Evolutionary conservation across 345 rosid genomes (phyloP).

Genomic region (Brassica cretica): DNA sequence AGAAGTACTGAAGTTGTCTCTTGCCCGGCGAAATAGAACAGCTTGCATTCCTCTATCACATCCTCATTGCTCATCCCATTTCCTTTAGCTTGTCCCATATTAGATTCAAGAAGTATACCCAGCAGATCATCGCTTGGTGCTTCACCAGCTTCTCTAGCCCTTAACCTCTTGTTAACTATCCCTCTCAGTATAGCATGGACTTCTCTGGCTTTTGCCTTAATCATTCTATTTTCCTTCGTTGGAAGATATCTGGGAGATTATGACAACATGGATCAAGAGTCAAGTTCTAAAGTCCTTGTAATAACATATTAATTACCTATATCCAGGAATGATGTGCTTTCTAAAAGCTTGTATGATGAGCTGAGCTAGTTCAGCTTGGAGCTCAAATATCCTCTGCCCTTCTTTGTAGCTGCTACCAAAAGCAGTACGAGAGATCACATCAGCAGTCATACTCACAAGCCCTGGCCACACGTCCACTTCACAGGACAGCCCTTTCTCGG

Average conservation of each 20-base stretch:
- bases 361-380: conserved; percentile 43
- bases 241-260: conserved; percentile 42
- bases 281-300: not conserved
- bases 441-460: conserved; percentile 41
- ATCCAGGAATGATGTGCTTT: conserved; percentile 54
- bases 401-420: conserved; percentile 74
- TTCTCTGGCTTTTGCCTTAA: conserved; percentile 30
- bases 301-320: conserved; percentile 42
- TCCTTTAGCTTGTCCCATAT: conserved; percentile 16
- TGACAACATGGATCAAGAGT: not conserved
- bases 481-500: conserved; percentile 13
- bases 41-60: conserved; percentile 64
- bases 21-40: conserved; percentile 65
- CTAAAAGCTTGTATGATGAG: conserved; percentile 32
- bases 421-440: conserved; percentile 53
- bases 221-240: conserved; percentile 33
- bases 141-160: conserved; percentile 40
- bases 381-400: conserved; percentile 60
- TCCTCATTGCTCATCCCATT: conserved; percentile 46
- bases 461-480: conserved; percentile 49
- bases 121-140: conserved; percentile 39
- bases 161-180: conserved; percentile 37
- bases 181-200: conserved; percentile 25
- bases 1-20: conserved; percentile 59
- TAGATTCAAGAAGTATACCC: conserved; percentile 49